Percentiles rank a stretch among this genome's conserved stretches.
Evolutionary conservation across 78 protist genomes (phyloP).

Genomic region (Mastigamoeba balamuthi): DNA sequence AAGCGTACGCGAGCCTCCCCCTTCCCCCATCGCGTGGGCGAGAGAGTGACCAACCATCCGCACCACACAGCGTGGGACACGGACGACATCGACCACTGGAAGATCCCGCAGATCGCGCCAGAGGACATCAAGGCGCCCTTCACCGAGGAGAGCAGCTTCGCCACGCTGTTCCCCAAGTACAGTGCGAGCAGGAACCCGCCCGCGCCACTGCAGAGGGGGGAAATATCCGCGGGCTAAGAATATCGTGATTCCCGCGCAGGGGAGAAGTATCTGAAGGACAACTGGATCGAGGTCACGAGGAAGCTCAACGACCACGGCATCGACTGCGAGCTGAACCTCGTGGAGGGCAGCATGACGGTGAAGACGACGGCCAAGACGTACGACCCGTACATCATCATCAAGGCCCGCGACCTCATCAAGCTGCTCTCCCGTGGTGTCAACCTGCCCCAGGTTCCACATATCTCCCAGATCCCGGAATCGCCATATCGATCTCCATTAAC

Average conservation of each 20-base stretch:
- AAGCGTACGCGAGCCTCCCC: no score
- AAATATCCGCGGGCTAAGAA: background rate
- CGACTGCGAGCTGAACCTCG: slow-evolving; percentile 71
- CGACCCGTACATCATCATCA: slow-evolving; percentile 95
- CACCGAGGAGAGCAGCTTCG: slow-evolving; percentile 67
- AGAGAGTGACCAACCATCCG: no score
- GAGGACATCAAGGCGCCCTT: slow-evolving; percentile 22
- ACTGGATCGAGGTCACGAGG: slow-evolving; percentile 71
- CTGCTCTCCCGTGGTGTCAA: slow-evolving; percentile 87
- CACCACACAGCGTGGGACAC: slow-evolving; percentile 48
- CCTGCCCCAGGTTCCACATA: slow-evolving; percentile 60
- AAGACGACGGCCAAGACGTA: slow-evolving; percentile 88
- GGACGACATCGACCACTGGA: slow-evolving; percentile 67
- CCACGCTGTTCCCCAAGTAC: slow-evolving; percentile 91
- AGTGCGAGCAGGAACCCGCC: slow-evolving; percentile 25
- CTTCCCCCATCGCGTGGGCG: no score
- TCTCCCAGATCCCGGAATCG: no score
- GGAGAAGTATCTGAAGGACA: slow-evolving; percentile 60
- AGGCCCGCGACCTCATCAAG: slow-evolving; percentile 85
- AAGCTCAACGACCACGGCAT: slow-evolving; percentile 57
- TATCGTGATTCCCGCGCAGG: background rate
- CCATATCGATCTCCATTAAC: no score
- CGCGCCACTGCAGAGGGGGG: background rate
- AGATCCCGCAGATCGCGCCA: slow-evolving; percentile 22
- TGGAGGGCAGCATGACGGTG: slow-evolving; percentile 95